Evolutionary conservation across 1,284 basidiomycete species (phyloP), one percentile per base, ranked within the genome.

Genomic region (Austropuccinia psidii): DNA sequence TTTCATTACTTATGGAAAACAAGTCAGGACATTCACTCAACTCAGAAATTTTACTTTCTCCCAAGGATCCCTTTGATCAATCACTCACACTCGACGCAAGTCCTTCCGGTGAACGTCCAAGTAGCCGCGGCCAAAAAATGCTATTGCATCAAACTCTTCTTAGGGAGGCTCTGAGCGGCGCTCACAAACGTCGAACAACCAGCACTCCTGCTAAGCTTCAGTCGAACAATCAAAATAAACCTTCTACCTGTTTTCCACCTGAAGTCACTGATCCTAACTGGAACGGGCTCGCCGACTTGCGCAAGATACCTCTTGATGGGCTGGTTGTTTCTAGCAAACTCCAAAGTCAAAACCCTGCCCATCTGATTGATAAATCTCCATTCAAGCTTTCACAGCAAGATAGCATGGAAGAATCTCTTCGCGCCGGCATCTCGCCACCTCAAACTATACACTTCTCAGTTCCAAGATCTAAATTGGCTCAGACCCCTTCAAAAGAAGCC

Each of bases 401-500:
- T 45, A 52, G 76, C 15, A 75, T 78, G 31, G 77, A 78, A 55
- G 77, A 77, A 41, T 79, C 78, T 74, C 74, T 80, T 17, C 79
- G 78, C 2, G 75, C 75, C 11, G 79, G 78, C 43, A 79, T 80
- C 77, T 78, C 78, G 43, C 80, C 79, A n/a, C 79, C 80, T 8
- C 77, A 79, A 13, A 79, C 79, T 50, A 77, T 80, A 76, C 79
- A 78, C 60, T 80, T 80, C 67, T 77, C 77, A 24, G 77, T 79
- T 35, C 79, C 80, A 9, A 76, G 77, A 66, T 79, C 78, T 55
- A 76, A 76, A 31, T 79, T 79, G 43, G 74, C 75, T 47, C 77
- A 79, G 61, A 80, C 80, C 33, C 80, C 80, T 0, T 79, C 79
- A 17, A 80, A 80, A 66, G 79, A 81, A 73, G 80, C 80, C 0